Evolutionary conservation across 768 basidiomycete genomes (phyloP).

Genomic region (Russula vinacea): DNA sequence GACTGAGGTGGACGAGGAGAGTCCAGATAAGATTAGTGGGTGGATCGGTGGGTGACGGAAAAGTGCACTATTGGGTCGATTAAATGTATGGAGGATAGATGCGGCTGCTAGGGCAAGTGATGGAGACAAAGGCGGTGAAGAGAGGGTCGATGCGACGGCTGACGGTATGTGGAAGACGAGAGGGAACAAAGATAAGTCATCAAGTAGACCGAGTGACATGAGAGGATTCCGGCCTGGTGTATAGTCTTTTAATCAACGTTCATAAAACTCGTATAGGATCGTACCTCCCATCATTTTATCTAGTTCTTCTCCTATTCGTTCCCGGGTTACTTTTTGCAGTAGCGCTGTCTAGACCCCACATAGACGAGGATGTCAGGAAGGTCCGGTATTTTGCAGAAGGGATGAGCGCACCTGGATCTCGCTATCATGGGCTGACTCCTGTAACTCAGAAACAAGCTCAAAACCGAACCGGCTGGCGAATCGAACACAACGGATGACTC

Average conservation of each 20-base stretch:
- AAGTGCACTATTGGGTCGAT: slow-evolving; percentile 34
- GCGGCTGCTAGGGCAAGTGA: slow-evolving; percentile 52
- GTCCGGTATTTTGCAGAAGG: neutral
- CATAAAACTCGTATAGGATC: slow-evolving; percentile 3
- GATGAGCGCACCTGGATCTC: slow-evolving; percentile 54
- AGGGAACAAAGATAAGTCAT: slow-evolving; percentile 65
- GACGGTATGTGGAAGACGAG: slow-evolving; percentile 60
- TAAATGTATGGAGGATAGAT: slow-evolving; percentile 54
- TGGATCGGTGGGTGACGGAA: slow-evolving; percentile 46
- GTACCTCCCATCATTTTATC: slow-evolving; percentile 91
- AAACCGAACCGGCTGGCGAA: slow-evolving; percentile 93
- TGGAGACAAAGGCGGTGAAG: slow-evolving; percentile 42
- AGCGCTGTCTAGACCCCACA: slow-evolving; percentile 52
- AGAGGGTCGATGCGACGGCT: slow-evolving; percentile 44
- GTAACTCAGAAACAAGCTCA: slow-evolving; percentile 63
- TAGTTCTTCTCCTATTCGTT: slow-evolving; percentile 88
- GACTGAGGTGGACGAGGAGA: slow-evolving; percentile 42
- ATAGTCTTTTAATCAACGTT: slow-evolving; percentile 8
- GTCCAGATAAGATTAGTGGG: slow-evolving; percentile 42
- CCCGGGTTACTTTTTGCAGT: slow-evolving; percentile 78
- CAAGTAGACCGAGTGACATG: slow-evolving; percentile 69
- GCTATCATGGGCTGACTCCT: slow-evolving; percentile 56
- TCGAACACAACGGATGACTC: slow-evolving; percentile 84
- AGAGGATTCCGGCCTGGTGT: slow-evolving; percentile 73
- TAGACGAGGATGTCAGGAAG: neutral